phyloP scores from a whole-genome alignment of 1,139 yeast species.

The Candida tropicalis region DNA sequence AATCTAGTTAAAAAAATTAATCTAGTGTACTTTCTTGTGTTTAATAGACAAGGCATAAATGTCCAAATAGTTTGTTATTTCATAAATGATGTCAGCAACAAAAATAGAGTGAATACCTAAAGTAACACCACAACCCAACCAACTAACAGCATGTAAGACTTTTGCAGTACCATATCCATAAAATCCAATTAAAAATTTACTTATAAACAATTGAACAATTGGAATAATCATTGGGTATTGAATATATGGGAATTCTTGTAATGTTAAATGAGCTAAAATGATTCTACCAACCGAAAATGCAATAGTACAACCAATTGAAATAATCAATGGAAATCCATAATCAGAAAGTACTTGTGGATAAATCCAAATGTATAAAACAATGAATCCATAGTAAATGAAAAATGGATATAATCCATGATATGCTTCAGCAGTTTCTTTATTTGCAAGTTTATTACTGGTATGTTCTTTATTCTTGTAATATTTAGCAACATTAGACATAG shows the following conservation, averaged over 20 bases:
- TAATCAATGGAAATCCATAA: slow-evolving; percentile 58
- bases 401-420: slow-evolving; percentile 72
- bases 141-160: slow-evolving; percentile 53
- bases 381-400: slow-evolving; percentile 59
- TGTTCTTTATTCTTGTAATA: slow-evolving; percentile 40
- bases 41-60: slow-evolving; percentile 85
- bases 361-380: slow-evolving; percentile 48
- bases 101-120: slow-evolving; percentile 80
- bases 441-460: slow-evolving; percentile 23
- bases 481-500: slow-evolving; percentile 67
- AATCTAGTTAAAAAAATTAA: neutral
- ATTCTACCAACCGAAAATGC: slow-evolving; percentile 91
- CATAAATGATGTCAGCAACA: slow-evolving; percentile 78
- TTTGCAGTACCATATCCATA: slow-evolving; percentile 41
- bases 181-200: slow-evolving; percentile 39
- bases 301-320: slow-evolving; percentile 72
- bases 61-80: slow-evolving; percentile 80
- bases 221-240: slow-evolving; percentile 78
- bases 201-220: slow-evolving; percentile 49
- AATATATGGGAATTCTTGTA: slow-evolving; percentile 71
- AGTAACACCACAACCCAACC: slow-evolving; percentile 76
- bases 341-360: slow-evolving; percentile 54
- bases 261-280: slow-evolving; percentile 83
- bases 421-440: slow-evolving; percentile 43
- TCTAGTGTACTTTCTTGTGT: slow-evolving; percentile 57